Evolutionary conservation across 345 rosid genomes (phyloP).

Genomic region (Acer saccharum): DNA sequence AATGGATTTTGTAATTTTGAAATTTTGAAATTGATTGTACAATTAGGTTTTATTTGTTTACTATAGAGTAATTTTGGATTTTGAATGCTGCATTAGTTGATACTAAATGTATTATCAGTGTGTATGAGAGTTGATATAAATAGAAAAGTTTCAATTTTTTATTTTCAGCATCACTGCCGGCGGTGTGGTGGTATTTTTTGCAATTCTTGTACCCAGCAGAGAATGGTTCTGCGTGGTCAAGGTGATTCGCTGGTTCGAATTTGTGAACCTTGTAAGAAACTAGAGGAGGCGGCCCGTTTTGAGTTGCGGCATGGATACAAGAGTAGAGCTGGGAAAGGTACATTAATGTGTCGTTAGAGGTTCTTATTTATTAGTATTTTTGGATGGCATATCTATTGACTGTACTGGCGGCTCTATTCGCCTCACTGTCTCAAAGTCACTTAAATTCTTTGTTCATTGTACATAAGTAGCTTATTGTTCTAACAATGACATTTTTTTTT

Average conservation of each 20-base stretch:
- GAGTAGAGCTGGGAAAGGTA: conserved; percentile 64
- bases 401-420: not conserved
- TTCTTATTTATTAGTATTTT: not conserved
- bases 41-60: too few relatives aligned
- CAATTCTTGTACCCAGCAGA: conserved; percentile 67
- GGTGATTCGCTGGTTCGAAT: conserved; percentile 90
- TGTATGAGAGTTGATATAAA: too few relatives aligned
- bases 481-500: not conserved
- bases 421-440: not conserved
- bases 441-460: not conserved
- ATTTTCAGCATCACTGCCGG: conserved; percentile 87
- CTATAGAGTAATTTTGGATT: too few relatives aligned
- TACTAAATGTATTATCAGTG: too few relatives aligned
- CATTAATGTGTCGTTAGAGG: not conserved
- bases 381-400: not conserved
- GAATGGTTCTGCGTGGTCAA: conserved; percentile 86
- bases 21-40: not conserved
- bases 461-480: not conserved
- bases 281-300: conserved; percentile 91
- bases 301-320: conserved; percentile 78
- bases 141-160: conserved; percentile 13
- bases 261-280: conserved; percentile 87
- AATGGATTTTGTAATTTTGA: not conserved
- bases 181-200: conserved; percentile 96
- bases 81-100: too few relatives aligned